Conservation (phyloP, 371 early-diverging fungal species). For the Spiromyces aspiralis region DNA sequence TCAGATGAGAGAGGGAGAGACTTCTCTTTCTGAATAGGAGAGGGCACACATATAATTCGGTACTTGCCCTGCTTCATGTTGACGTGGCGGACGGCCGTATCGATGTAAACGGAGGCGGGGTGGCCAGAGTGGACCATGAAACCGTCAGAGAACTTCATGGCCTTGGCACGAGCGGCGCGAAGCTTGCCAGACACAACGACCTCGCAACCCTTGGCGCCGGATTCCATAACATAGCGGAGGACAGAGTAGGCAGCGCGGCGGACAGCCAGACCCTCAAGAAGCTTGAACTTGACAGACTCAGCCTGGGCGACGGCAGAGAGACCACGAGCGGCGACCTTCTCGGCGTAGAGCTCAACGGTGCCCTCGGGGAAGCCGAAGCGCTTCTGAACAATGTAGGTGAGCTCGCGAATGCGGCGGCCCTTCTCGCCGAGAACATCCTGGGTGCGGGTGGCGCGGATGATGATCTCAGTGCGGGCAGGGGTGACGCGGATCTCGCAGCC, state of each 20-base stretch:
- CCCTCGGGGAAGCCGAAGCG: conserved; percentile 97
- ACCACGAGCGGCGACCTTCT: conserved; percentile 97
- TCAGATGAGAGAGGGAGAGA: too few species aligned
- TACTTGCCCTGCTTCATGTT: conserved; percentile 95
- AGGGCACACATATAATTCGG: too few species aligned
- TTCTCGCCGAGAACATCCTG: conserved; percentile 97
- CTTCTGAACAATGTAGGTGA: conserved; percentile 97
- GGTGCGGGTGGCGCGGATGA: conserved; percentile 98
- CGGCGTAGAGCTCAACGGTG: conserved; percentile 96
- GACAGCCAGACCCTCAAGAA: conserved; percentile 93
- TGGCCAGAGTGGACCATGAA: conserved; percentile 99
- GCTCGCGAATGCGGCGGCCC: conserved; percentile 97
- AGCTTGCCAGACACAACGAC: conserved; percentile 99
- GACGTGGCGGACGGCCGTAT: conserved; percentile 95
- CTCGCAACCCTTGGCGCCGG: conserved; percentile 99
- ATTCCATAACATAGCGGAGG: conserved; percentile 97
- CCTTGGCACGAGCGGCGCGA: conserved; percentile 99
- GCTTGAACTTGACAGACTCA: conserved; percentile 96
- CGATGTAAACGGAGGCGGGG: conserved; percentile 95
- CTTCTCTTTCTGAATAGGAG: too few species aligned
- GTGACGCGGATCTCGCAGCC: conserved; percentile 98
- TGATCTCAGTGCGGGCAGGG: conserved; percentile 97
- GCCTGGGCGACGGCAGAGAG: conserved; percentile 98
- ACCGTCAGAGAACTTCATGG: conserved; percentile 99
- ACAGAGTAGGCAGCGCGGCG: conserved; percentile 98